Percentiles rank a stretch among this genome's conserved stretches.
Conservation (phyloP, 371 early-diverging fungal genomes). For the Syncephalastrum contaminatum region DNA sequence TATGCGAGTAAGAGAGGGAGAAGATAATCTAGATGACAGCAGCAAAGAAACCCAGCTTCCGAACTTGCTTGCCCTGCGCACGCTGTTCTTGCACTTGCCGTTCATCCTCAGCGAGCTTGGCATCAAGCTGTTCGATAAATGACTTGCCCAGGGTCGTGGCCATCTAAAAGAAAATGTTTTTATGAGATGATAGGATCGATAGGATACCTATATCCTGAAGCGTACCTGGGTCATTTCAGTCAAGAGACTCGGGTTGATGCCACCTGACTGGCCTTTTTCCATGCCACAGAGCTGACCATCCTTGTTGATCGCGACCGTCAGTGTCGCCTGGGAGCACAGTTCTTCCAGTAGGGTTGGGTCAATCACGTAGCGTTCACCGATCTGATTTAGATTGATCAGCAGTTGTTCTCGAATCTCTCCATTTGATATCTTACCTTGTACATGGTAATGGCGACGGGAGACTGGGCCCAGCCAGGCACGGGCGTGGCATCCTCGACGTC, state of each 20-base stretch:
- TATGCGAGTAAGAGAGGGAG: not conserved
- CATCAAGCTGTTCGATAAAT: constrained; percentile 54
- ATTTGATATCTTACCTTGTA: constrained; percentile 58
- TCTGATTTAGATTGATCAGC: constrained; percentile 36
- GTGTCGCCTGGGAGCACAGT: constrained; percentile 71
- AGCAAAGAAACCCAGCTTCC: constrained; percentile 67
- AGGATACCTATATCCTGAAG: constrained; percentile 5
- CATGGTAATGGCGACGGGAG: constrained; percentile 83
- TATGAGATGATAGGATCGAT: constrained; percentile 1
- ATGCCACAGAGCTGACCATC: constrained; percentile 77
- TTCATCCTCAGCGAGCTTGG: constrained; percentile 52
- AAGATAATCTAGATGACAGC: constrained; percentile 34
- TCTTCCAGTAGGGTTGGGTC: constrained; percentile 91
- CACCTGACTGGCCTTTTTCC: constrained; percentile 79
- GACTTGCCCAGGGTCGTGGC: constrained; percentile 61
- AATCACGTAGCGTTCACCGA: constrained; percentile 79
- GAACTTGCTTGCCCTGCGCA: constrained; percentile 43
- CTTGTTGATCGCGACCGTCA: constrained; percentile 83
- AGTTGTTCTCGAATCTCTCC: not conserved
- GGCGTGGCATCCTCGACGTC: constrained; percentile 81
- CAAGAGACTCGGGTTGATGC: constrained; percentile 75
- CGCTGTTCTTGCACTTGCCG: constrained; percentile 42
- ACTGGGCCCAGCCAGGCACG: constrained; percentile 71
- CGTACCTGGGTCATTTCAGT: constrained; percentile 76
- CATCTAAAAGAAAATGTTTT: constrained; percentile 25